Conservation (phyloP, 176 grass and related monocot species). For the Rhipidocladum racemiflorum region DNA sequence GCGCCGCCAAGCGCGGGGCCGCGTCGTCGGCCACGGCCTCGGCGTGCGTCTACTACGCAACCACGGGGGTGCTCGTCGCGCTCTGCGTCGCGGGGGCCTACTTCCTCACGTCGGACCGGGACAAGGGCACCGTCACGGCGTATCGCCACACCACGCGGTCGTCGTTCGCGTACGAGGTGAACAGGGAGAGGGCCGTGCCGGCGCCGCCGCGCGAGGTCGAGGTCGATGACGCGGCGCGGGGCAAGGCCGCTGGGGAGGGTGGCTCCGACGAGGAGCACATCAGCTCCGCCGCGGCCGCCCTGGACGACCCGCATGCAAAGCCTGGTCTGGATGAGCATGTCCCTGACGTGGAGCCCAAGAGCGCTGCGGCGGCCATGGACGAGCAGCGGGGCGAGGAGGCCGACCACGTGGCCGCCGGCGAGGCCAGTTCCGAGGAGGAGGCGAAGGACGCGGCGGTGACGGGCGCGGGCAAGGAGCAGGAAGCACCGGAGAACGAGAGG, state of each 20-base stretch:
- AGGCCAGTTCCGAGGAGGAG: background rate
- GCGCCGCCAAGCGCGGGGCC: slow-evolving; percentile 51
- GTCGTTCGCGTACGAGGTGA: slow-evolving; percentile 41
- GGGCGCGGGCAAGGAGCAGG: background rate
- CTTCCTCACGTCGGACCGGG: slow-evolving; percentile 48
- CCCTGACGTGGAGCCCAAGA: slow-evolving; percentile 7
- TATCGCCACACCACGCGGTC: slow-evolving; percentile 44
- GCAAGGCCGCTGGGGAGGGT: background rate
- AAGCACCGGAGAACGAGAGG: background rate
- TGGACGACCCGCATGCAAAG: slow-evolving; percentile 37
- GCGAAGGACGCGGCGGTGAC: background rate
- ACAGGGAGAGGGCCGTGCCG: background rate
- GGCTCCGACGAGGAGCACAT: background rate
- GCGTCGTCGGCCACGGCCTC: slow-evolving; percentile 40
- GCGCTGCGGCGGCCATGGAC: background rate
- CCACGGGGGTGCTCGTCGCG: slow-evolving; percentile 63
- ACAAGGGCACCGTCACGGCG: background rate
- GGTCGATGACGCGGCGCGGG: background rate
- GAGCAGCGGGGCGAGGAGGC: slow-evolving; percentile 7
- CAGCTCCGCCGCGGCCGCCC: background rate
- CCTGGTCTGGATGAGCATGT: slow-evolving; percentile 11
- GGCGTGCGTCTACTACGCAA: slow-evolving; percentile 71
- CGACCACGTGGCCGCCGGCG: background rate
- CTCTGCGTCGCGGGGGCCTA: slow-evolving; percentile 73
- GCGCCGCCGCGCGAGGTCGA: slow-evolving; percentile 20